phyloP scores from a whole-genome alignment of 306 rosid genomes.

The Sicyos edulis region DNA sequence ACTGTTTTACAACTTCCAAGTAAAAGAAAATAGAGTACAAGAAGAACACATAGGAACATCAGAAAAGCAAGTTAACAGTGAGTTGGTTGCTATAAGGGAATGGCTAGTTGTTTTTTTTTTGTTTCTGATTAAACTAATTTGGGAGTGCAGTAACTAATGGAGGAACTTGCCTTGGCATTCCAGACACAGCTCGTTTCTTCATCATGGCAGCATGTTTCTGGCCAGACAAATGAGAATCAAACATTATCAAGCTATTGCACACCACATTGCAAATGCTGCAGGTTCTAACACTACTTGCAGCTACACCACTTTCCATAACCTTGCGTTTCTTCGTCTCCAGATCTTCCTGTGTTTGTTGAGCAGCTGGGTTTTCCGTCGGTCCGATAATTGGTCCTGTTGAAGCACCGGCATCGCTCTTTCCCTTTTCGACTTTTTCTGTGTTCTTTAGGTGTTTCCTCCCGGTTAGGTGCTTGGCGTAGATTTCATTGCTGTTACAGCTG shows the following conservation, averaged over 20 bases:
- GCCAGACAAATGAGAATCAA: slow-evolving; percentile 43
- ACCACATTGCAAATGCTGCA: slow-evolving; percentile 63
- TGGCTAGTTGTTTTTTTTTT: too few relatives aligned
- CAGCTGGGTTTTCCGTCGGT: slow-evolving; percentile 40
- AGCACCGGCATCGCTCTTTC: slow-evolving; percentile 11
- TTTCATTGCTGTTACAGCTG: slow-evolving; percentile 47
- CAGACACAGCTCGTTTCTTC: slow-evolving; percentile 32
- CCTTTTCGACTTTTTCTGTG: slow-evolving; percentile 33
- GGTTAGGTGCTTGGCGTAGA: slow-evolving; percentile 36
- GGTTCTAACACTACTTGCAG: slow-evolving; percentile 30
- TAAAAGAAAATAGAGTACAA: too few relatives aligned
- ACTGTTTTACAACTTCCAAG: too few relatives aligned
- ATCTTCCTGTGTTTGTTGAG: slow-evolving; percentile 22
- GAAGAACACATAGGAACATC: not conserved
- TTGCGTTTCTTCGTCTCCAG: slow-evolving; percentile 50
- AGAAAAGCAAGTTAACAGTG: slow-evolving; percentile 3
- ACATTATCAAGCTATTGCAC: slow-evolving; percentile 54
- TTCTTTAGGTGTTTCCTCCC: slow-evolving; percentile 69
- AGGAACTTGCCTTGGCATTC: slow-evolving; percentile 9
- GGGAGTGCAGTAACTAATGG: slow-evolving; percentile 1
- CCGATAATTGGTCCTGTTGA: slow-evolving; percentile 30
- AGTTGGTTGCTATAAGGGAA: not conserved
- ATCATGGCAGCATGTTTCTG: slow-evolving; percentile 54
- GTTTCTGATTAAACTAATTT: not conserved
- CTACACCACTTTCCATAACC: slow-evolving; percentile 41